Evolutionary conservation across 1,284 basidiomycete species (phyloP), one percentile per base, ranked within the genome.

Genomic region (Bondarzewia mesenterica): DNA sequence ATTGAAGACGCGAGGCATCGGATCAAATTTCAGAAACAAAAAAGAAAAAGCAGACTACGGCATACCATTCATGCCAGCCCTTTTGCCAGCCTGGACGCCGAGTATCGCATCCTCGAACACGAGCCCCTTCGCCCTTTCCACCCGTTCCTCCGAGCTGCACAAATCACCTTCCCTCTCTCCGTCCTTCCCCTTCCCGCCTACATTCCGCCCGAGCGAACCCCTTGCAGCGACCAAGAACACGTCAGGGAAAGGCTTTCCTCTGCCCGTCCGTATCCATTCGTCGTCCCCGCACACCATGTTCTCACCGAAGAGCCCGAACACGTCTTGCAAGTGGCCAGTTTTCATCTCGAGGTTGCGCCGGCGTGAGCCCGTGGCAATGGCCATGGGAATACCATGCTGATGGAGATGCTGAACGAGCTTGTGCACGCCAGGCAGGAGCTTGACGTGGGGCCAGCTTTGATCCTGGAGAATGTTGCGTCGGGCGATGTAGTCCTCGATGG

Each of bases 31-130:
- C 2, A 4, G 10, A 12, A 37, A 5, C 5, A 38, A 29, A 18
- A 37, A n/a, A 41, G 16, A 44, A 25, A 43, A 15, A 36, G 38
- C 44, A 35, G 22, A n/a, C n/a, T 14, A 39, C 38, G 29, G 63
- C 76, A 27, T 50, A 88, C 88, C 86, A 47, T 77, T 74, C 87
- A 90, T 90, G 16, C 84, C 85, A 1, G 86, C 87, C 50, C 82
- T 70, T 61, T 85, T 85, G 8, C 80, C 87, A 15, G 86, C 85
- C 55, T 84, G 77, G 56, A 89, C 69, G 0, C 87, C 87, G 3
- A 75, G 76, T 42, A 87, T 64, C 6, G 78, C 79, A 61, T 90
- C 87, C 64, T 90, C 87, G 54, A 90, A 85, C 2, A 90, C 78
- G 1, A 90, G 67, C 1, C 84, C 86, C 52, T 70, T 77, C 36